phyloP scores from a whole-genome alignment of 2,329 filamentous ascomycete species.

The Talaromyces sp. region DNA sequence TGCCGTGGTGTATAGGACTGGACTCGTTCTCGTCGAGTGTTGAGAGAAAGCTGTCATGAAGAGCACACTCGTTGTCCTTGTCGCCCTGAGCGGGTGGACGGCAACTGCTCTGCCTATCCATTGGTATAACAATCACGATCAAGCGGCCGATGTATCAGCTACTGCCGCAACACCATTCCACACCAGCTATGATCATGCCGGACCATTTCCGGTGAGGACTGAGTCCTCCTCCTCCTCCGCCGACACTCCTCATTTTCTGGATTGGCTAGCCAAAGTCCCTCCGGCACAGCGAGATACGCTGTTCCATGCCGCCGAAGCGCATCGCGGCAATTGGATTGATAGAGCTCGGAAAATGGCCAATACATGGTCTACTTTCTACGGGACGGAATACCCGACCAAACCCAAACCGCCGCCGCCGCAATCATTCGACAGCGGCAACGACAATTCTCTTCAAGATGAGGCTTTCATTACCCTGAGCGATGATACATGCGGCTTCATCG shows the following conservation, averaged over 20 bases:
- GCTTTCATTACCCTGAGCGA: not conserved
- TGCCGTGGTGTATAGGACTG: not conserved
- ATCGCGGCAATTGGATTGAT: not conserved
- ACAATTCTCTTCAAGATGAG: not conserved
- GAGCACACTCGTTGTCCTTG: not conserved
- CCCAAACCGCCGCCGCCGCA: not conserved
- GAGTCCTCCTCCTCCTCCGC: not conserved
- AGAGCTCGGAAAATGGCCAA: not conserved
- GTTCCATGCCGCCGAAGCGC: not conserved
- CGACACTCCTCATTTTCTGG: not conserved
- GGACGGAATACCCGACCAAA: slow-evolving; percentile 1
- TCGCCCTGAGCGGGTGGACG: slow-evolving; percentile 1
- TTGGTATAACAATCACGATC: too few relatives aligned
- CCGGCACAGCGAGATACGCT: not conserved
- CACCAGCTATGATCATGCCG: not conserved
- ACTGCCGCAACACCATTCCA: not conserved
- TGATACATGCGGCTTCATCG: not conserved
- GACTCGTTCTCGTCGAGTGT: not conserved
- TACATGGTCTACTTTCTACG: slow-evolving; percentile 8
- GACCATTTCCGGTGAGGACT: not conserved
- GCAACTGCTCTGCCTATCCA: slow-evolving; percentile 4
- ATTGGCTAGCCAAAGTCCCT: not conserved
- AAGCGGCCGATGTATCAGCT: not conserved
- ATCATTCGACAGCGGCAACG: not conserved
- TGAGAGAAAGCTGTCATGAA: not conserved